Conservation (phyloP, 768 basidiomycete genomes). For the Phaffia tasmanica region DNA sequence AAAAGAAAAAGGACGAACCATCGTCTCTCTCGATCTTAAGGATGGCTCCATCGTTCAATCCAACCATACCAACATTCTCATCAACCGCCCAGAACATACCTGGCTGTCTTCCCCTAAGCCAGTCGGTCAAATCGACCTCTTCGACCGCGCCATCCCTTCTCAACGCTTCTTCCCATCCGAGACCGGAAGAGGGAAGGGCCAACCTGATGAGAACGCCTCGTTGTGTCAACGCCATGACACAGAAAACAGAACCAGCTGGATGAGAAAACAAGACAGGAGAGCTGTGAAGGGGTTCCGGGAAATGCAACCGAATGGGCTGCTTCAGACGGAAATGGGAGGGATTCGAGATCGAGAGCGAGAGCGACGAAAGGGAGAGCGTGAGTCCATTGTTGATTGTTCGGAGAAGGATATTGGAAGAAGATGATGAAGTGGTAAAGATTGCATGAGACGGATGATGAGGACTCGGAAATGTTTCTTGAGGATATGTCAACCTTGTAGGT, state of each 20-base stretch:
- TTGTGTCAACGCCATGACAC: constrained; percentile 58
- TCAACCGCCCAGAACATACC: constrained; percentile 37
- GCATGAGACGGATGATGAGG: constrained; percentile 14
- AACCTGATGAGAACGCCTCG: constrained; percentile 64
- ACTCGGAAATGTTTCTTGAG: neutral
- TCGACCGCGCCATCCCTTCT: constrained; percentile 34
- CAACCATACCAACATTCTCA: constrained; percentile 29
- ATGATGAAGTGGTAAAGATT: neutral
- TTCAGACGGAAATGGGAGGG: constrained; percentile 44
- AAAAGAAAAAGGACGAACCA: constrained; percentile 8
- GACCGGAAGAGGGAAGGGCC: constrained; percentile 44
- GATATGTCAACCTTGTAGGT: too few relatives aligned
- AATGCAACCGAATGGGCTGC: constrained; percentile 62
- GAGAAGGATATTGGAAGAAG: constrained; percentile 43
- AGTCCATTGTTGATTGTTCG: constrained; percentile 63
- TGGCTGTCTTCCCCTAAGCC: constrained; percentile 41
- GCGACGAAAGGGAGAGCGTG: constrained; percentile 65
- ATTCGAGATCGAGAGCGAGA: constrained; percentile 33
- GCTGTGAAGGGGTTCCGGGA: constrained; percentile 56
- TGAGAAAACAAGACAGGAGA: constrained; percentile 54
- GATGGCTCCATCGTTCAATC: constrained; percentile 25
- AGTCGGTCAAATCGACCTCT: constrained; percentile 51
- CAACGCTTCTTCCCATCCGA: constrained; percentile 8
- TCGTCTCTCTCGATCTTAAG: constrained; percentile 26
- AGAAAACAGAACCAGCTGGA: constrained; percentile 39